Percentiles rank a stretch among this genome's conserved stretches.
phyloP scores from a whole-genome alignment of 1,284 basidiomycete genomes.

The Cerioporus squamosus region DNA sequence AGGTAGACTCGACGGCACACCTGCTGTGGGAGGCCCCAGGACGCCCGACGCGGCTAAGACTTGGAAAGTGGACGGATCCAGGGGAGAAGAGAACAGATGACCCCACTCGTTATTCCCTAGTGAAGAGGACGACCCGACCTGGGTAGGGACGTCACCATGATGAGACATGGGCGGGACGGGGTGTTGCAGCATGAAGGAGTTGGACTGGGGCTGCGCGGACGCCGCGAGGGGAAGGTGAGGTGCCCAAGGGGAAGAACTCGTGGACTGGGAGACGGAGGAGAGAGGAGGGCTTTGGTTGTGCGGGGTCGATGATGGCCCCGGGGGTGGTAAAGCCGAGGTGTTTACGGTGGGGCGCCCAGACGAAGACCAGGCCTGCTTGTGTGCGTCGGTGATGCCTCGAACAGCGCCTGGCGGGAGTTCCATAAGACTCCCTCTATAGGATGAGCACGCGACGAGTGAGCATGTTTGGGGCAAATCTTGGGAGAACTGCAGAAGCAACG shows the following conservation, averaged over 20 bases:
- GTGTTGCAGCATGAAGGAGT: constrained; percentile 32
- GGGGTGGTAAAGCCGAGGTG: constrained; percentile 38
- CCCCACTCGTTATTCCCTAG: constrained; percentile 53
- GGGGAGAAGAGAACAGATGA: constrained; percentile 57
- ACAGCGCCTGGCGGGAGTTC: constrained; percentile 32
- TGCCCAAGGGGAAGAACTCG: constrained; percentile 47
- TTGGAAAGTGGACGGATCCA: constrained; percentile 61
- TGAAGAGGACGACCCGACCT: constrained; percentile 35
- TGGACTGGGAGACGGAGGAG: constrained; percentile 41
- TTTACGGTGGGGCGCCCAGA: constrained; percentile 44
- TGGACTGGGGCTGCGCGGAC: constrained; percentile 25
- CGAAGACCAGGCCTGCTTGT: constrained; percentile 43
- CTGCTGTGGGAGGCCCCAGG: constrained; percentile 38
- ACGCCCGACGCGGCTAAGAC: constrained; percentile 63
- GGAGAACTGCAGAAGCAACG: constrained; percentile 22
- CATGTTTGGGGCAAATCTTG: constrained; percentile 11
- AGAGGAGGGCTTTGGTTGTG: constrained; percentile 41
- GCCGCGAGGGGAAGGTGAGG: constrained; percentile 36
- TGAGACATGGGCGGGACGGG: constrained; percentile 28
- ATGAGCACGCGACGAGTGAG: constrained; percentile 7
- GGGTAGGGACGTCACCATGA: constrained; percentile 26
- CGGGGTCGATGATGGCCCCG: constrained; percentile 35
- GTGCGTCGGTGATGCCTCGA: constrained; percentile 29
- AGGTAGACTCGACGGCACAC: constrained; percentile 34
- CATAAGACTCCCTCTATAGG: constrained; percentile 30